Evolutionary conservation across 2,329 filamentous ascomycete genomes (phyloP), one percentile per base, ranked within the genome.

Genomic region (Pseudogymnoascus sp.): DNA sequence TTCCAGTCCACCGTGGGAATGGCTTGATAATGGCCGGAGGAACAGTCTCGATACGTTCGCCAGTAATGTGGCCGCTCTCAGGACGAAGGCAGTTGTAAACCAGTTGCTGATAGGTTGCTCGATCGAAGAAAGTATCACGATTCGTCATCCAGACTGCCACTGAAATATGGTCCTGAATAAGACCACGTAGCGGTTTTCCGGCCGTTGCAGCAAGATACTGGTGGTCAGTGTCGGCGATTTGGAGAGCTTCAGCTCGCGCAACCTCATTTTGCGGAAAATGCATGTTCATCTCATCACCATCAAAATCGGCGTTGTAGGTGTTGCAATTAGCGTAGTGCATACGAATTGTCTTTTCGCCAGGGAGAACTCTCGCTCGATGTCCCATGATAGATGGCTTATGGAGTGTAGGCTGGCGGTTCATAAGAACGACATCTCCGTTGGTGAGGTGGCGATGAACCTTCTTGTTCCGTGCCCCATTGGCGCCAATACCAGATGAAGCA

Each of bases 261-360:
- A 97, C 82, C 74, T 97, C 96, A 69, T 96, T 97, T 71, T 99
- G 95, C 1, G 95, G 95, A 72, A 99, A 97, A 77, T 99, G 95
- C 93, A 99, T 96, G 75, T 99, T 99, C 95, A 99, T 99, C 76
- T 99, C 95, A 74, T 99, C 95, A 75, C 95, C 95, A 72, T 99
- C 96, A 73, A 99, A 99, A 81, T 99, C 95, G 33, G 95, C 95
- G 71, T 99, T 99, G 81, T 99, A 99, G 0, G 95, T 97, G 73
- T 99, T 99, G 76, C 95, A 97, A 75, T 99, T 99, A 71, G 95
- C 93, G 77, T 99, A 99, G 79, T 99, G 95, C 93, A 99, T 97
- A 68, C 95, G 92, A 74, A 99, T 93, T 0, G 95, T 97, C 78
- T 96, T 96, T 75, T 99, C 96, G 37, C 92, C 93, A 0, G 91